Conservation (phyloP, 129 eudicot genomes). For the Lactuca sativa region DNA sequence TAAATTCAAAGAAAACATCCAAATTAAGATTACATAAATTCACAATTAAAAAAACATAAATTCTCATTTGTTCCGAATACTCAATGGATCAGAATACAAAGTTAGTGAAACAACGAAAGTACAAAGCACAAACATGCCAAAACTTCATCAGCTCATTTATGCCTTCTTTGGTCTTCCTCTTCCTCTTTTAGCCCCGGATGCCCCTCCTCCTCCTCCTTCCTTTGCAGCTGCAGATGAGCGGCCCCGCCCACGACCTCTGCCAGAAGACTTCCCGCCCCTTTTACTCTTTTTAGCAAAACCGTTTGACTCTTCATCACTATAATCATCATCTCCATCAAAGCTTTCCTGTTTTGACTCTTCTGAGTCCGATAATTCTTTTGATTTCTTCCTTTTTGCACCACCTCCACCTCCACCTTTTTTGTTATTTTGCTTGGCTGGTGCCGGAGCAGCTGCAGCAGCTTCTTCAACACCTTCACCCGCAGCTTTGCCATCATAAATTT, state of each 20-base stretch:
- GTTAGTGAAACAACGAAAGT: conserved; percentile 9
- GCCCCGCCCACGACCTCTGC: conserved; percentile 68
- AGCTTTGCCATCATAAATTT: conserved; percentile 80
- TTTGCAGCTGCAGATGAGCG: conserved; percentile 46
- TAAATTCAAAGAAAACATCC: conserved; percentile 8
- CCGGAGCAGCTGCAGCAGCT: conserved; percentile 37
- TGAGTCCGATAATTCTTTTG: conserved; percentile 58
- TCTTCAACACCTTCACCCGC: conserved; percentile 58
- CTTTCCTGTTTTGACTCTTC: conserved; percentile 46
- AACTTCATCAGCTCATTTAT: conserved; percentile 23
- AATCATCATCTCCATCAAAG: conserved; percentile 39
- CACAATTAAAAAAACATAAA: conserved; percentile 20
- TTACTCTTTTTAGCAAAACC: conserved; percentile 45
- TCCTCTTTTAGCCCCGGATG: conserved; percentile 35
- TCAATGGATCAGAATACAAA: conserved; percentile 24
- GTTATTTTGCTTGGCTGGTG: conserved; percentile 35
- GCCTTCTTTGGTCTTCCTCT: conserved; percentile 74
- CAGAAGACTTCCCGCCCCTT: conserved; percentile 59
- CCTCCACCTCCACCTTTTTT: conserved; percentile 26
- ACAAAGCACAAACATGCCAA: conserved; percentile 9
- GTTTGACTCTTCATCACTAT: conserved; percentile 54
- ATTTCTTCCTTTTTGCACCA: conserved; percentile 58
- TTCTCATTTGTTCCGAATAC: conserved; percentile 6
- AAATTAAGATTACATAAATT: conserved; percentile 11
- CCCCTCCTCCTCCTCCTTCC: conserved; percentile 23